Evolutionary conservation across 345 rosid genomes (phyloP).

Genomic region (Populus deltoides): DNA sequence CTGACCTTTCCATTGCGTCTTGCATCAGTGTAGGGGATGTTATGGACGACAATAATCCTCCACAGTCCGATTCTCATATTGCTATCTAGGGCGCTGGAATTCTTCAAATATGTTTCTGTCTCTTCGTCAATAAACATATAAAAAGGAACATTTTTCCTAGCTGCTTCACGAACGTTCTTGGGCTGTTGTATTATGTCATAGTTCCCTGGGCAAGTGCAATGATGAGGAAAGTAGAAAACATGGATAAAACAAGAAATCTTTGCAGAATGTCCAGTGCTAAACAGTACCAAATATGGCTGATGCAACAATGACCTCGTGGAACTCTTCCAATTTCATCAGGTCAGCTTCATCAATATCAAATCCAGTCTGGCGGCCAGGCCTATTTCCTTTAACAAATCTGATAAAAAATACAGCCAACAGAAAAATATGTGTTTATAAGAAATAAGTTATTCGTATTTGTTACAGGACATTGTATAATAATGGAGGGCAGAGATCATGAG

Average conservation of each 20-base stretch:
- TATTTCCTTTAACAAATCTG: constrained; percentile 71
- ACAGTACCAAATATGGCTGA: constrained; percentile 86
- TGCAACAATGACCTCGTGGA: constrained; percentile 70
- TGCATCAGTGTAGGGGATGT: constrained; percentile 71
- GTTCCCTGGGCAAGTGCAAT: constrained; percentile 49
- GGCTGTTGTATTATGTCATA: constrained; percentile 85
- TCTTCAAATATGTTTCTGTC: constrained; percentile 68
- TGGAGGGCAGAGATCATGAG: neutral
- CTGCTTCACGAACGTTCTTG: constrained; percentile 53
- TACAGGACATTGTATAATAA: neutral
- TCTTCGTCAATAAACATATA: constrained; percentile 89
- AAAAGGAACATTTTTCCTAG: constrained; percentile 63
- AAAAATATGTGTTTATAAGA: constrained; percentile 7
- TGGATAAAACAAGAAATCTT: constrained; percentile 5
- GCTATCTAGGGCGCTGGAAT: constrained; percentile 46
- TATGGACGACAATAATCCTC: constrained; percentile 70
- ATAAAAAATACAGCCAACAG: constrained; percentile 14
- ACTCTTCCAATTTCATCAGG: constrained; percentile 54
- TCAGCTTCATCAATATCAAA: constrained; percentile 80
- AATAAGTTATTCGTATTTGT: neutral
- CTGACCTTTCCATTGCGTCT: constrained; percentile 86
- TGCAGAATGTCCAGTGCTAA: constrained; percentile 1
- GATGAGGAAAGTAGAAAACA: constrained; percentile 14
- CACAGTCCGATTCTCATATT: constrained; percentile 70
- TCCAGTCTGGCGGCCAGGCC: constrained; percentile 69